Conservation (phyloP, 257 asterid species). For the Solanum boliviense region DNA sequence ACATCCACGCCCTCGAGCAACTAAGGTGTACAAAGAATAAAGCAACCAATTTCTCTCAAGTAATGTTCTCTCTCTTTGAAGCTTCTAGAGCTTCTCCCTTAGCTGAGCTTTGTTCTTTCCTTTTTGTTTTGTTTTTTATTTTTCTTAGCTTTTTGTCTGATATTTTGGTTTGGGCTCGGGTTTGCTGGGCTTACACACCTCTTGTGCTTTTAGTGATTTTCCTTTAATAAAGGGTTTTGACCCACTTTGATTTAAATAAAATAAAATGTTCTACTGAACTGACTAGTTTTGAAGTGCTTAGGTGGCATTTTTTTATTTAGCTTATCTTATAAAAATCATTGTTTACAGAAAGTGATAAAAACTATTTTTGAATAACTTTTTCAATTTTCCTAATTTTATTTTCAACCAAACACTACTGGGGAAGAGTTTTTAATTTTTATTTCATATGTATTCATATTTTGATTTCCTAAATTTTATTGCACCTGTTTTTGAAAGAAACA, state of each 20-base stretch:
- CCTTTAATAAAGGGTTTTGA: not conserved
- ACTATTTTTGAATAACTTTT: too few relatives aligned
- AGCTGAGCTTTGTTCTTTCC: not conserved
- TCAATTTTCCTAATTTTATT: too few relatives aligned
- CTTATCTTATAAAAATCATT: too few relatives aligned
- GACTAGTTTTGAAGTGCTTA: too few relatives aligned
- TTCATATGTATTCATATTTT: too few relatives aligned
- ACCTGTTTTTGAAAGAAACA: too few relatives aligned
- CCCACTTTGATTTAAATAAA: not conserved
- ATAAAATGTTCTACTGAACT: not conserved
- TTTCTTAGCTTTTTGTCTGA: not conserved
- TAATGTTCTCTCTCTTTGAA: conserved; percentile 1
- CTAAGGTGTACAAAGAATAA: conserved; percentile 56
- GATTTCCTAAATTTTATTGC: too few relatives aligned
- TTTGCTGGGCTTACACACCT: not conserved
- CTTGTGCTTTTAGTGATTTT: not conserved
- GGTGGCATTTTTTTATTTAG: too few relatives aligned
- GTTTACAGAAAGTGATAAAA: too few relatives aligned
- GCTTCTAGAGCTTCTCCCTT: not conserved
- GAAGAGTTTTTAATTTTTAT: too few relatives aligned
- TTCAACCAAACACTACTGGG: too few relatives aligned
- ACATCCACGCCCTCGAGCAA: conserved; percentile 73
- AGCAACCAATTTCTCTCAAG: conserved; percentile 74
- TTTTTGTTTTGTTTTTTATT: not conserved
- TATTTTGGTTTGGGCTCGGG: not conserved